Percentiles rank a stretch among this genome's conserved stretches.
These are phyloP conservation scores for Komagataella pastoris DNA, from an alignment of 805 yeast genomes.

Conservation along the genomic window DNA sequence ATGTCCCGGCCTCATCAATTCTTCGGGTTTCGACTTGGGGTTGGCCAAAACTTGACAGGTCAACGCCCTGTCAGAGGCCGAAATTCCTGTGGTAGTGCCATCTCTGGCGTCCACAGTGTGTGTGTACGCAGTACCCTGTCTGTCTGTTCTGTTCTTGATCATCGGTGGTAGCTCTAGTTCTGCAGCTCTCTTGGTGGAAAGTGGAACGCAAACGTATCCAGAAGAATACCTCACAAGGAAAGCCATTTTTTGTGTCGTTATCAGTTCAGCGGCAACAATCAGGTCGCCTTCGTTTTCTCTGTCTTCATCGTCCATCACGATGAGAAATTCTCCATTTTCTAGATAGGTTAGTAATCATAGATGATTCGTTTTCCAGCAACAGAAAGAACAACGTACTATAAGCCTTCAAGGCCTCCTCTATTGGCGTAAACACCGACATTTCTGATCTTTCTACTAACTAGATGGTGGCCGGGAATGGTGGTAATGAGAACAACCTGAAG, in stretches of 20 bases:
- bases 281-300: conserved; percentile 98
- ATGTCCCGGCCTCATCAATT: conserved; percentile 90
- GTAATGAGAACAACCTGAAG: not conserved
- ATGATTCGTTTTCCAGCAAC: not conserved
- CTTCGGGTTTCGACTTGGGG: conserved; percentile 37
- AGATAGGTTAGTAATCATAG: not conserved
- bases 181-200: conserved; percentile 69
- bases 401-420: conserved; percentile 63
- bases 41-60: conserved; percentile 67
- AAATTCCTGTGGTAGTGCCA: conserved; percentile 94
- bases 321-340: conserved; percentile 66
- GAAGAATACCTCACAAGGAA: conserved; percentile 77
- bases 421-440: conserved; percentile 28
- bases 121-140: conserved; percentile 96
- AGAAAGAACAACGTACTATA: conserved; percentile 26
- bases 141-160: conserved; percentile 52
- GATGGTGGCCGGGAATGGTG: not conserved
- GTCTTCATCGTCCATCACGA: conserved; percentile 94
- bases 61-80: conserved; percentile 85
- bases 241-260: conserved; percentile 83
- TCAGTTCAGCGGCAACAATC: conserved; percentile 77
- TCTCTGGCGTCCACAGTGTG: conserved; percentile 76
- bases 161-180: conserved; percentile 67
- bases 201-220: conserved; percentile 91
- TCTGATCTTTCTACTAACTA: not conserved